phyloP scores from a whole-genome alignment of 2,329 filamentous ascomycete species.

The Fusarium pseudocircinatum region DNA sequence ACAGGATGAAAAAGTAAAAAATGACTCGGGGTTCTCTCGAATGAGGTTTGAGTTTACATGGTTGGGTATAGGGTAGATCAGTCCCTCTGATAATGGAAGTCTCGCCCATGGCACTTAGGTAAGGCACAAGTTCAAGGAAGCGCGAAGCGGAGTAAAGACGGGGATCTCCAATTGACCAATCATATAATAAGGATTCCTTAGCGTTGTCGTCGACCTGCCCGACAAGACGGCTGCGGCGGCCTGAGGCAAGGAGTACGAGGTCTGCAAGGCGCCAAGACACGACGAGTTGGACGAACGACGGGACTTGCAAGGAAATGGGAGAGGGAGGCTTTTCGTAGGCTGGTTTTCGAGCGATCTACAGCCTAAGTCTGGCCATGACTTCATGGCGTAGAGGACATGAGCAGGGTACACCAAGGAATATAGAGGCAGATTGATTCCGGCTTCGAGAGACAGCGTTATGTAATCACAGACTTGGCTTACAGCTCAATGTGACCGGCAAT shows the following conservation, averaged over 20 bases:
- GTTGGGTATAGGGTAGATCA: slow-evolving; percentile 27
- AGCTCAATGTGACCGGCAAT: slow-evolving; percentile 1
- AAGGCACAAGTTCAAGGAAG: slow-evolving; percentile 28
- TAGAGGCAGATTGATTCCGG: not conserved
- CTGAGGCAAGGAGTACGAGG: slow-evolving; percentile 21
- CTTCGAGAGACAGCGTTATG: not conserved
- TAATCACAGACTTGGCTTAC: not conserved
- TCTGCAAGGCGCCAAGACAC: slow-evolving; percentile 15
- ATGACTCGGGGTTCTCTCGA: slow-evolving; percentile 11
- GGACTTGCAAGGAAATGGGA: slow-evolving; percentile 32
- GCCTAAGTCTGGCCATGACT: slow-evolving; percentile 23
- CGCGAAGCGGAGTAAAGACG: slow-evolving; percentile 14
- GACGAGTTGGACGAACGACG: slow-evolving; percentile 14
- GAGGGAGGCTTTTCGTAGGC: slow-evolving; percentile 9
- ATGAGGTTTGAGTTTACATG: slow-evolving; percentile 3
- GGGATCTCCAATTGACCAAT: slow-evolving; percentile 23
- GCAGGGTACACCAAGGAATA: not conserved
- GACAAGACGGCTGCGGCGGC: slow-evolving; percentile 7
- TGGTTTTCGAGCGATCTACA: slow-evolving; percentile 24
- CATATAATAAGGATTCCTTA: slow-evolving; percentile 4
- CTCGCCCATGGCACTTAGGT: slow-evolving; percentile 15
- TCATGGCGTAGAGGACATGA: slow-evolving; percentile 22
- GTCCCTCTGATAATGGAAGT: not conserved
- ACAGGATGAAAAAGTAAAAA: slow-evolving; percentile 10
- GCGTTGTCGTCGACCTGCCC: not conserved